phyloP scores from a whole-genome alignment of 257 asterid genomes.

The Solanum piurae region DNA sequence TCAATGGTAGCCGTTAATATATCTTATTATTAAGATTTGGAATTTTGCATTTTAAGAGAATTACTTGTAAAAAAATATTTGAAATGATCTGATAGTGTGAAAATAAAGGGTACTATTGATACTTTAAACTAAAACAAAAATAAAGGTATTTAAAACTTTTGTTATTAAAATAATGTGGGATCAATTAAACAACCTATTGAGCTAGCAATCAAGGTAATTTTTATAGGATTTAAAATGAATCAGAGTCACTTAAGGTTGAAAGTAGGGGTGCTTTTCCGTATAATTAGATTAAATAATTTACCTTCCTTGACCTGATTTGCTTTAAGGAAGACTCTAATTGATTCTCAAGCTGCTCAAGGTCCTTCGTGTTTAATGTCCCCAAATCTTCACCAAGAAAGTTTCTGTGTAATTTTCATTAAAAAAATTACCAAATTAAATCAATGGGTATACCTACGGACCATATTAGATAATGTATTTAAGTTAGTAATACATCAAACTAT shows the following conservation, averaged over 20 bases:
- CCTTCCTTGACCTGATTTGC: conserved; percentile 27
- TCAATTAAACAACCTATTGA: neutral
- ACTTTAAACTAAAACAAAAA: neutral
- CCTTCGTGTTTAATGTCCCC: conserved; percentile 10
- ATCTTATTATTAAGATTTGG: neutral
- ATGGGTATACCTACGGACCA: neutral
- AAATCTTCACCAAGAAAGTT: conserved; percentile 28
- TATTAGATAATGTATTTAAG: neutral
- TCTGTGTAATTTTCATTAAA: neutral
- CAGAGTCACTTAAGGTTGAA: neutral
- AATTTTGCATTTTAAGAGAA: neutral
- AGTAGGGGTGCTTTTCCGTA: too few species aligned
- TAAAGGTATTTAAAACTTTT: neutral
- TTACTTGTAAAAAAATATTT: neutral
- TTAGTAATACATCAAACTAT: neutral
- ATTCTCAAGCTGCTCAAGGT: conserved; percentile 23
- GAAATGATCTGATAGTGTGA: neutral
- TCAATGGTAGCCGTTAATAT: neutral
- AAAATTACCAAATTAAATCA: neutral
- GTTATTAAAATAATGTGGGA: neutral
- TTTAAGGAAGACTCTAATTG: conserved; percentile 22
- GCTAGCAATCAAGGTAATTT: neutral
- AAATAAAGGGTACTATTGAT: neutral
- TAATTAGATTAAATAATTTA: neutral
- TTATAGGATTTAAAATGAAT: neutral